Evolutionary conservation across 352 stramenopile genomes (phyloP).

Genomic region (Phytophthora idaei): DNA sequence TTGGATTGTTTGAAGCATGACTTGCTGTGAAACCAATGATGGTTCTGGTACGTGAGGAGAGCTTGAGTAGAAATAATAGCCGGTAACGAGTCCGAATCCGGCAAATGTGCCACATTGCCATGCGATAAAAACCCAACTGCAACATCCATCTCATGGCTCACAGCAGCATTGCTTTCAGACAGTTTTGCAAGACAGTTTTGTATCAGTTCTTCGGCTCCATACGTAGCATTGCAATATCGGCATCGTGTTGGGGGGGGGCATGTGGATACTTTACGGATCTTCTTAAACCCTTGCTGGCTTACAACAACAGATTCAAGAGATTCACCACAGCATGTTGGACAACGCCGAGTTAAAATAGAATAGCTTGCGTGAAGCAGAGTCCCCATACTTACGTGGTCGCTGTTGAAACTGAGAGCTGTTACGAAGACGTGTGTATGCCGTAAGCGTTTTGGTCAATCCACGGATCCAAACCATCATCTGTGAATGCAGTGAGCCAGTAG

Average conservation of each 20-base stretch:
- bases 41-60: not conserved
- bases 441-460: too few species aligned
- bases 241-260: conserved; percentile 4
- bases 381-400: too few species aligned
- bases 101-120: not conserved
- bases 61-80: not conserved
- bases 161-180: not conserved
- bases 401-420: too few species aligned
- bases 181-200: not conserved
- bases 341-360: not conserved
- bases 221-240: not conserved
- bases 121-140: not conserved
- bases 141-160: too few species aligned
- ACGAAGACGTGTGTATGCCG: too few species aligned
- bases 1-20: not conserved
- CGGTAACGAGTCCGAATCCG: not conserved
- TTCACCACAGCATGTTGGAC: not conserved
- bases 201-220: not conserved
- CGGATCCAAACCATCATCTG: too few species aligned
- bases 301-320: not conserved
- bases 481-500: too few species aligned
- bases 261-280: not conserved
- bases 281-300: conserved; percentile 2
- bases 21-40: not conserved
- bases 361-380: conserved; percentile 1